Base-by-base conservation (phyloP, 2,329 filamentous ascomycete genomes). In the Cucurbitaria berberidis region DNA sequence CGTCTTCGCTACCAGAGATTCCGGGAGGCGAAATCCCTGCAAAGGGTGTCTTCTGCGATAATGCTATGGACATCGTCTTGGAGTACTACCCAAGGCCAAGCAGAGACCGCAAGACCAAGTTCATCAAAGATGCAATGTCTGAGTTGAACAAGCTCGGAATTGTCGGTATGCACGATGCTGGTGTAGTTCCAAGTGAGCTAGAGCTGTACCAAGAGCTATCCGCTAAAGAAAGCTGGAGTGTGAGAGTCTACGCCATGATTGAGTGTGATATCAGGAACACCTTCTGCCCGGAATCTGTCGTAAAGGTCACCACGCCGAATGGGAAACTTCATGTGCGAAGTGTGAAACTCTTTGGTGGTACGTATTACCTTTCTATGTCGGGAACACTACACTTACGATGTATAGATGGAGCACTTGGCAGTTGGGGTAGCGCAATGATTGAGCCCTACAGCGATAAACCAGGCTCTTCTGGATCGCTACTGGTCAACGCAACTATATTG, bases 401-500 rank as follows among this genome's bases (percentile, higher is more conserved):
- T 22, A 6, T 60, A 86, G 86, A 90, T 63, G 88, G 87, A 19
- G 87, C 87, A 2, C 77, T 90, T 1, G 87, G 88, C 5, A 87
- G 84, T 68, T 89, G 87, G 86, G 88, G 88, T 24, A 87, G 85
- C 51, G 87, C 88, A 39, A 81, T 90, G 78, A 78, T 90, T n/a
- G 85, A 88, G 9, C 87, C 87, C 0, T 90, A 90, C 71, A 78
- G 78, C 22, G 88, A 90, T 68, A 84, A 84, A 16, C 80, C 82
- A 1, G 81, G 81, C 52, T 84, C 81, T 0, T 82, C 80, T 0
- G 88, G 88, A 11, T 88, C 86, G 0, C 82, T 90, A 44, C 80
- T 90, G 27, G 83, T 89, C 48, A 87, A 88, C 66, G 81, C 83
- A n/a, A 82, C 82, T 0, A 80, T 81, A 3, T 76, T 90, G 46